phyloP scores from a whole-genome alignment of 495 filamentous ascomycete genomes.

The Podospora tetraspora region DNA sequence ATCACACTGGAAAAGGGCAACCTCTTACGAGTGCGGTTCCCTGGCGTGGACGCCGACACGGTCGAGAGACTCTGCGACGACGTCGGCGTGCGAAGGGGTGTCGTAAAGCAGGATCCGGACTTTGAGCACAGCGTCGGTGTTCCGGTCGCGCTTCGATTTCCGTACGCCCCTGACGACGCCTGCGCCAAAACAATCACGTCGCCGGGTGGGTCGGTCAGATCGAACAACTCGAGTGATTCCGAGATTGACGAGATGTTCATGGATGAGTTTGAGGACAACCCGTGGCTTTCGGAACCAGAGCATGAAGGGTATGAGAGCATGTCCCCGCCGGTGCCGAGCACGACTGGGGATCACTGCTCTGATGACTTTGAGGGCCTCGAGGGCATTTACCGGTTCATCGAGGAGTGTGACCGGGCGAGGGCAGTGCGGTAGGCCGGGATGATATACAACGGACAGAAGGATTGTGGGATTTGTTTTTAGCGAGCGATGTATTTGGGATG shows the following conservation, averaged over 20 bases:
- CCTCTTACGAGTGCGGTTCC: slow-evolving; percentile 74
- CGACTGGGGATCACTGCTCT: slow-evolving; percentile 40
- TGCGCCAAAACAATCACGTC: slow-evolving; percentile 42
- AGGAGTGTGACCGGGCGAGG: slow-evolving; percentile 69
- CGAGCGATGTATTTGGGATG: background rate
- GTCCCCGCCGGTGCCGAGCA: slow-evolving; percentile 39
- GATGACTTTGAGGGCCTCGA: slow-evolving; percentile 73
- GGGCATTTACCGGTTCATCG: slow-evolving; percentile 81
- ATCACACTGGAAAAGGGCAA: slow-evolving; percentile 58
- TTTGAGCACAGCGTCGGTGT: slow-evolving; percentile 59
- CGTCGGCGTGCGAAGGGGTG: slow-evolving; percentile 70
- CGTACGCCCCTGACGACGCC: slow-evolving; percentile 64
- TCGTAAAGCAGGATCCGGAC: slow-evolving; percentile 71
- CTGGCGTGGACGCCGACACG: slow-evolving; percentile 78
- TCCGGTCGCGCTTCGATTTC: slow-evolving; percentile 73
- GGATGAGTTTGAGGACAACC: slow-evolving; percentile 37
- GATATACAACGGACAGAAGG: background rate
- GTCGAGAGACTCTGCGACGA: slow-evolving; percentile 84
- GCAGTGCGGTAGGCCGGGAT: slow-evolving; percentile 22
- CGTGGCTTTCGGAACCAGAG: slow-evolving; percentile 40
- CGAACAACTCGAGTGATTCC: slow-evolving; percentile 40
- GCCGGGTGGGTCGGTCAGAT: slow-evolving; percentile 42
- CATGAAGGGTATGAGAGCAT: slow-evolving; percentile 49
- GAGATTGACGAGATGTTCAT: slow-evolving; percentile 41
- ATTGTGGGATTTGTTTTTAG: background rate